Conservation (phyloP, 352 stramenopile genomes). For the Aphanomyces invadans region DNA sequence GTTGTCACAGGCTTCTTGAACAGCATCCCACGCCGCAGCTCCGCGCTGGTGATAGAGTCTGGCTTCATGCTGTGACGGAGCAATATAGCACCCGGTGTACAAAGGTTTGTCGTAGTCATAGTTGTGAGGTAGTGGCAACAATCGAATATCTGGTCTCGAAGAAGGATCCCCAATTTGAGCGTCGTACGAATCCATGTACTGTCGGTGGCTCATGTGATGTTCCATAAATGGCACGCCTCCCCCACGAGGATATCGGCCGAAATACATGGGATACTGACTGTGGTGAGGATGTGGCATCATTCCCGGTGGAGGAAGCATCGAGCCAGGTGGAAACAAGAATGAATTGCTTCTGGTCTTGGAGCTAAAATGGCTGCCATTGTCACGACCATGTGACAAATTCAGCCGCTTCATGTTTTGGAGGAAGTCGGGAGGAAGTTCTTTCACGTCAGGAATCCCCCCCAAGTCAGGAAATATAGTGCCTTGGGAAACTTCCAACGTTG, state of each 20-base stretch:
- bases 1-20: no score
- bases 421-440: conserved; percentile 21
- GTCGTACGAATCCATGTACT: neutral
- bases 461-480: neutral
- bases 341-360: neutral
- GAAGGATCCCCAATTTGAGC: neutral
- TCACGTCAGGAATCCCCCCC: neutral
- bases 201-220: neutral
- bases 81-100: no score
- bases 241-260: neutral
- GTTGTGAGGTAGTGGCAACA: neutral
- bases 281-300: neutral
- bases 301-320: neutral
- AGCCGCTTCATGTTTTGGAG: conserved; percentile 16
- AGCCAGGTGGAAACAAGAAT: neutral
- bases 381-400: neutral
- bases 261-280: neutral
- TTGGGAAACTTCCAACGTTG: neutral
- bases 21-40: neutral
- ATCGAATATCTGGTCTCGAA: neutral
- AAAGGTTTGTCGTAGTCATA: neutral
- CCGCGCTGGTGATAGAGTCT: no score
- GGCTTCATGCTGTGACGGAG: no score
- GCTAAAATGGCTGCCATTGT: neutral
- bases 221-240: neutral